Evolutionary conservation across 306 rosid species (phyloP).

Genomic region (Quercus berberidifolia): DNA sequence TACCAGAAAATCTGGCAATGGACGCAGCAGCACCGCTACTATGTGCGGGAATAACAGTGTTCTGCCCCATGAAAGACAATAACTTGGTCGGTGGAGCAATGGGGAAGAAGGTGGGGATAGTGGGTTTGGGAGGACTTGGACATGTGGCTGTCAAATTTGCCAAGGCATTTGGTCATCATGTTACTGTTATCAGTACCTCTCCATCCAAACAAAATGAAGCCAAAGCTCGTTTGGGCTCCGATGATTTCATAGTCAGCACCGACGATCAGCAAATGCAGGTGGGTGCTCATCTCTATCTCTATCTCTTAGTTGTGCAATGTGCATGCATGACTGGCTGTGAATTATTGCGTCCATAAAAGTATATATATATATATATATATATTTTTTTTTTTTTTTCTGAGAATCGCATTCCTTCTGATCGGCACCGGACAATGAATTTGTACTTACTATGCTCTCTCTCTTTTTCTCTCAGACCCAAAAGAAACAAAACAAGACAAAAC

Average conservation of each 20-base stretch:
- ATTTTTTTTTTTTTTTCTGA: too few species aligned
- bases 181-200: constrained; percentile 72
- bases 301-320: not conserved
- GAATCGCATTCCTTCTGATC: too few species aligned
- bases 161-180: constrained; percentile 76
- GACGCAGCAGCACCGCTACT: constrained; percentile 71
- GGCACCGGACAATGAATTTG: too few species aligned
- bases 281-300: not conserved
- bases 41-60: constrained; percentile 76
- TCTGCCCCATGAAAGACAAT: constrained; percentile 59
- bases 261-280: constrained; percentile 53
- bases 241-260: constrained; percentile 59
- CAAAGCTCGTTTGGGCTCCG: constrained; percentile 52
- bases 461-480: too few species aligned
- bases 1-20: constrained; percentile 54
- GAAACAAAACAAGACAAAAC: too few species aligned
- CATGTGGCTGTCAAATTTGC: constrained; percentile 74
- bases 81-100: constrained; percentile 24
- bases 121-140: constrained; percentile 78
- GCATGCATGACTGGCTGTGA: not conserved
- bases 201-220: constrained; percentile 67
- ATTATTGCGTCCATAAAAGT: not conserved
- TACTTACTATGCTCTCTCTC: too few species aligned
- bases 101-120: constrained; percentile 55
- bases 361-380: too few species aligned